phyloP scores from a whole-genome alignment of 129 eudicot species.

The Pittosporum tobira region DNA sequence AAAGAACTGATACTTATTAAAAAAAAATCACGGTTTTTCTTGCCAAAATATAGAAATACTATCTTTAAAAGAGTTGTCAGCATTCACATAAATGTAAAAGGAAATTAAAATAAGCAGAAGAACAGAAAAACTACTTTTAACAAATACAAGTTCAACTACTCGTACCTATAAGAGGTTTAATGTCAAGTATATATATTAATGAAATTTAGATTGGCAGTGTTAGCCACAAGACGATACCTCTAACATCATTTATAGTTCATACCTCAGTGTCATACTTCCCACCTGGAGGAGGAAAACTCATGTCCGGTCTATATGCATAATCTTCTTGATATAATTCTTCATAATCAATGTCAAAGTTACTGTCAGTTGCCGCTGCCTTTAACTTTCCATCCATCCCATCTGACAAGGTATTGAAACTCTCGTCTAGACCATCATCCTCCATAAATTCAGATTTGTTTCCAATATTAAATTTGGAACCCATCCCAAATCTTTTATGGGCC shows the following conservation, averaged over 20 bases:
- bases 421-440: constrained; percentile 56
- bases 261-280: constrained; percentile 57
- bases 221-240: not conserved
- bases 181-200: not conserved
- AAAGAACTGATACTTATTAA: too few species aligned
- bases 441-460: constrained; percentile 18
- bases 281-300: constrained; percentile 29
- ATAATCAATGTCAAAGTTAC: constrained; percentile 38
- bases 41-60: too few species aligned
- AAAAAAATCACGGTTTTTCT: too few species aligned
- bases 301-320: constrained; percentile 61
- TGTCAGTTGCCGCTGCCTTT: constrained; percentile 44
- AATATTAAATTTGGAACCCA: constrained; percentile 15
- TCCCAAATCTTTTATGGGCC: constrained; percentile 18
- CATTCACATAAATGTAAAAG: not conserved
- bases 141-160: not conserved
- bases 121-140: too few species aligned
- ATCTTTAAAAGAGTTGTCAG: too few species aligned
- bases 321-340: constrained; percentile 42
- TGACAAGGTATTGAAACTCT: constrained; percentile 30
- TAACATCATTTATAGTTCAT: constrained; percentile 2
- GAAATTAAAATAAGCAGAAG: not conserved
- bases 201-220: not conserved
- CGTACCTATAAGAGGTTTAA: too few species aligned
- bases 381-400: constrained; percentile 60